These are phyloP conservation scores for Pythium biforme DNA, from an alignment of 352 stramenopile species.

Conservation along the genomic window DNA sequence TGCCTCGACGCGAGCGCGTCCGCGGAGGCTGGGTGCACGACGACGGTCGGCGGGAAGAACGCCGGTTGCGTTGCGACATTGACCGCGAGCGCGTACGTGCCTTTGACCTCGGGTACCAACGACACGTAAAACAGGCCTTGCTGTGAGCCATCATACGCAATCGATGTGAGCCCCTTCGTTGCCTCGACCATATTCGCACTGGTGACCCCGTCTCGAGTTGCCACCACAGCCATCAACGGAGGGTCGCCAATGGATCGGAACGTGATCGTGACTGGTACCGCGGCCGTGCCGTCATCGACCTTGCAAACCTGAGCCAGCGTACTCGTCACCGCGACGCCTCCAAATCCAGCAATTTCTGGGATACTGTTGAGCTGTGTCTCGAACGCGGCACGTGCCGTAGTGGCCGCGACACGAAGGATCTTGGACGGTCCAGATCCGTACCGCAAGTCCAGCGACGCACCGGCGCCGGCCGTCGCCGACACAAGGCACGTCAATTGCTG, in stretches of 20 bases:
- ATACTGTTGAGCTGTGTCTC: conserved; percentile 54
- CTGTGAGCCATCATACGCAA: conserved; percentile 62
- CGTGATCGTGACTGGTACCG: conserved; percentile 38
- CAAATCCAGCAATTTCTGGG: conserved; percentile 32
- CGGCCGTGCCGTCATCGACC: conserved; percentile 28
- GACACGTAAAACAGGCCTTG: conserved; percentile 79
- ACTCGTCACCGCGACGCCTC: conserved; percentile 55
- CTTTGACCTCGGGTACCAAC: conserved; percentile 82
- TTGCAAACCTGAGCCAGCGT: conserved; percentile 37
- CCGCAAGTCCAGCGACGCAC: conserved; percentile 47
- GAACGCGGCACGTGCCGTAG: conserved; percentile 34
- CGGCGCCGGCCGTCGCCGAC: conserved; percentile 24
- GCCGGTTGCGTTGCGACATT: conserved; percentile 45
- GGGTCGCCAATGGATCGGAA: conserved; percentile 55
- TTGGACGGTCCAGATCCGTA: conserved; percentile 38
- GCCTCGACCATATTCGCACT: conserved; percentile 44
- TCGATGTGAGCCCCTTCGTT: conserved; percentile 64
- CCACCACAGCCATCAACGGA: conserved; percentile 33
- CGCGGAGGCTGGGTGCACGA: conserved; percentile 81
- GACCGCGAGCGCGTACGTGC: conserved; percentile 59
- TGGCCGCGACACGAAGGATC: conserved; percentile 34
- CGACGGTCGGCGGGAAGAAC: conserved; percentile 72
- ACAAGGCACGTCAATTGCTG: conserved; percentile 61
- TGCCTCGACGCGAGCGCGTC: conserved; percentile 66
- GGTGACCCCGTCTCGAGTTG: conserved; percentile 52